Base-by-base conservation (phyloP, 2,329 filamentous ascomycete genomes). In the Parafenestella ontariensis region DNA sequence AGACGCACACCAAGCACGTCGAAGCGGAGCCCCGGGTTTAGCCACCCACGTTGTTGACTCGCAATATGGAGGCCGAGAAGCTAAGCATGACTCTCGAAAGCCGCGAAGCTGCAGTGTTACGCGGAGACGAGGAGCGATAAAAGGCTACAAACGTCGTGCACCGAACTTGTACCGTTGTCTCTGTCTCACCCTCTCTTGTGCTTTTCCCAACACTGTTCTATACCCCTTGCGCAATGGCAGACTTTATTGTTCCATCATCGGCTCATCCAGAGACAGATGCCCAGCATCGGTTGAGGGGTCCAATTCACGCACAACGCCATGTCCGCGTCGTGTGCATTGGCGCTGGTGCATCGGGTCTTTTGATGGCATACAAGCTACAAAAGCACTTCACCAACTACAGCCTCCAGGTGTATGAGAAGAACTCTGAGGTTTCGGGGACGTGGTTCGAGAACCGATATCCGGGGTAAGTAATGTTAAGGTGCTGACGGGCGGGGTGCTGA, bases 391-490 rank as follows among this genome's bases (percentile, higher is more conserved):
- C 63, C 10, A 78, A 81, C 54, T 80, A 76, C 65, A 71, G 61
- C 10, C 65, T 75, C 47, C 68, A 68, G 9, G 66, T 82, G 3
- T 83, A 80, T 54, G 81, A 84, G 60, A 82, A 82, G 66, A 82
- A 83, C 54, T 48, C 69, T 1, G 77, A 78, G 37, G 68, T 83
- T 0, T 73, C 75, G 1, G 82, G 82, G 5, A 83, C 82, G 3
- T 84, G 82, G 82, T 81, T 69, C 37, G 82, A 83, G 64, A 84
- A 84, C 65, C 71, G 72, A 57, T 78, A 78, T 56, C 74, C 75
- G n/a, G 74, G 75, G 64, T 75, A 67, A 52, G 71, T 67, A 20
- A 18, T 28, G 26, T 46, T 44, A 33, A 49, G 15, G 18, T 36
- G 26, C 18, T 56, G 24, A 28, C 20, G n/a, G 31, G 4, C 13